phyloP scores from a whole-genome alignment of 2,329 filamentous ascomycete species.

The Tolypocladium ophioglossoides region DNA sequence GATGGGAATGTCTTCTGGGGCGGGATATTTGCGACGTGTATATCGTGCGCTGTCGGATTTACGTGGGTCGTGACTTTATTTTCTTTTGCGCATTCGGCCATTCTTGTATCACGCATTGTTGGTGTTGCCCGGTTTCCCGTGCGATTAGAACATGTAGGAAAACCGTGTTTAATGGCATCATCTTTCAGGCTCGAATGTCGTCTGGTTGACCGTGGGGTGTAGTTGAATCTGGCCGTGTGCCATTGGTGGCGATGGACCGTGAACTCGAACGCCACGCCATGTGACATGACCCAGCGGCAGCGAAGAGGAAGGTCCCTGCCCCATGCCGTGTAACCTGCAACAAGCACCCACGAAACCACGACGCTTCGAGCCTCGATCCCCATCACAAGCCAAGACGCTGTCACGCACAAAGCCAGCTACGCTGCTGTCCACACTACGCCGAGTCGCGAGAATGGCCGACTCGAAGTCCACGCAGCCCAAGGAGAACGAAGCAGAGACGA shows the following conservation, averaged over 20 bases:
- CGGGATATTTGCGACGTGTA: conserved; percentile 5
- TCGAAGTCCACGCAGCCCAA: neutral
- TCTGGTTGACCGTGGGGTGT: neutral
- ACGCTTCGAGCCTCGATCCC: neutral
- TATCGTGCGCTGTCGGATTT: neutral
- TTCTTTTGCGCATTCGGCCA: conserved; percentile 2
- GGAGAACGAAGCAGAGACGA: neutral
- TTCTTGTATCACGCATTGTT: conserved; percentile 16
- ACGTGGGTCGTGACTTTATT: neutral
- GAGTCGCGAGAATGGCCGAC: neutral
- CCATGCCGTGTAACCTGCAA: neutral
- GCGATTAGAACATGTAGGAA: conserved; percentile 13
- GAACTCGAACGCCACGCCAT: too few species aligned
- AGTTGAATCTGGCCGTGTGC: too few species aligned
- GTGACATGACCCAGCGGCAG: neutral
- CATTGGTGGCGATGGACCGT: too few species aligned
- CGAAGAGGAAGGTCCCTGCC: neutral
- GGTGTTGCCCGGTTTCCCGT: conserved; percentile 15
- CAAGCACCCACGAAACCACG: too few species aligned
- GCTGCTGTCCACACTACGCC: neutral
- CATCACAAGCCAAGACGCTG: neutral
- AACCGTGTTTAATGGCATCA: conserved; percentile 7
- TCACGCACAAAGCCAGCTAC: neutral
- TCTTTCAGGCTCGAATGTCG: conserved; percentile 3
- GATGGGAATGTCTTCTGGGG: conserved; percentile 4